A percentile compares a stretch with the other conserved stretches of the same genome.
Conservation (phyloP, 805 yeast species). For the Lipomyces oligophaga region DNA sequence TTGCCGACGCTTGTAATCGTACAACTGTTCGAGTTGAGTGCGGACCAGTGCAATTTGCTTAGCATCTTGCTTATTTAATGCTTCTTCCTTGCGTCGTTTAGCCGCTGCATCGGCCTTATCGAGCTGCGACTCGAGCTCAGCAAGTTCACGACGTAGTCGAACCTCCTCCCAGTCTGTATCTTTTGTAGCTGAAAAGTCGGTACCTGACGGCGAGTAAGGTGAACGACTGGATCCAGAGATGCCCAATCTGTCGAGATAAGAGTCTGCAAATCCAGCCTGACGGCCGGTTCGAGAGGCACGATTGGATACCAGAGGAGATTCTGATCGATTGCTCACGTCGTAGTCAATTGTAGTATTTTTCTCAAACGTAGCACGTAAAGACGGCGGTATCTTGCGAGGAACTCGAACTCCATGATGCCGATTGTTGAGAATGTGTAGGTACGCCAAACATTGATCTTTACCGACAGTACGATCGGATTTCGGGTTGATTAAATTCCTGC, state of each 20-base stretch:
- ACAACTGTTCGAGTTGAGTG: conserved; percentile 74
- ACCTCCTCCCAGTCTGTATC: conserved; percentile 95
- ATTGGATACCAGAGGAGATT: conserved; percentile 15
- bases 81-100: conserved; percentile 39
- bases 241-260: conserved; percentile 32
- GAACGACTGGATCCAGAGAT: conserved; percentile 37
- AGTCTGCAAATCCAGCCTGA: conserved; percentile 34
- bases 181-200: conserved; percentile 62
- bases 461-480: conserved; percentile 82
- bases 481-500: conserved; percentile 76
- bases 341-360: conserved; percentile 55
- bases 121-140: conserved; percentile 66
- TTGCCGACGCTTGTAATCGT: conserved; percentile 69
- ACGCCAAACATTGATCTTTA: conserved; percentile 86
- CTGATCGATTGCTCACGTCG: conserved; percentile 18
- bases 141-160: conserved; percentile 70
- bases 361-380: conserved; percentile 84
- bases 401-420: conserved; percentile 78
- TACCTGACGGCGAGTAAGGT: conserved; percentile 45
- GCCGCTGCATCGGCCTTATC: conserved; percentile 52
- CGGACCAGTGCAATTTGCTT: conserved; percentile 42
- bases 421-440: conserved; percentile 86
- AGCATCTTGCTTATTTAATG: conserved; percentile 6
- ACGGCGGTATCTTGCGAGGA: conserved; percentile 92
- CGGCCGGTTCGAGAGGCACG: conserved; percentile 1